A percentile compares a stretch with the other conserved stretches of the same genome.
Evolutionary conservation across 2,329 filamentous ascomycete species (phyloP).

Genomic region (Fusarium pseudocircinatum): DNA sequence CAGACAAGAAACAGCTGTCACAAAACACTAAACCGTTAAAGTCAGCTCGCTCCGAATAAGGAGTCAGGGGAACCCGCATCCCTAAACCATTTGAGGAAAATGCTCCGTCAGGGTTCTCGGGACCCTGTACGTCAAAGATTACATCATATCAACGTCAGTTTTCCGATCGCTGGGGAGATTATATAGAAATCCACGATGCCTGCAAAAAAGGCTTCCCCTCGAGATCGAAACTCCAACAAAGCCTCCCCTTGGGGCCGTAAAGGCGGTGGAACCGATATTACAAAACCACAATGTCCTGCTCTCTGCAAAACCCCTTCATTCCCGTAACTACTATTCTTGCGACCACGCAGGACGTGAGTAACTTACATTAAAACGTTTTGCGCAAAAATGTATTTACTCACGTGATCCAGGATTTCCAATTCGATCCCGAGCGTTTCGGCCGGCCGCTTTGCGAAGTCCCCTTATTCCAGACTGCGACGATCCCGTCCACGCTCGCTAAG

Average conservation of each 20-base stretch:
- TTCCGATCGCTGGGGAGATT: background rate
- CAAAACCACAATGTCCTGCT: background rate
- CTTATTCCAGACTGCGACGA: conserved; percentile 1
- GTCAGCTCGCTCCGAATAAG: background rate
- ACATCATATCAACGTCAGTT: conserved; percentile 12
- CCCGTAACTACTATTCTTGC: background rate
- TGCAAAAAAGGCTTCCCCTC: background rate
- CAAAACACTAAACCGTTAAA: background rate
- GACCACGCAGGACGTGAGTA: conserved; percentile 5
- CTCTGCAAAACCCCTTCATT: background rate
- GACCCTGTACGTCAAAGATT: background rate
- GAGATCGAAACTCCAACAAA: background rate
- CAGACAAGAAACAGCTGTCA: background rate
- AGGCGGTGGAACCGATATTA: background rate
- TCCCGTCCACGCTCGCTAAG: background rate
- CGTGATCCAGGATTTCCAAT: background rate
- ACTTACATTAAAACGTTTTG: background rate
- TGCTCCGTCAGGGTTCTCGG: background rate
- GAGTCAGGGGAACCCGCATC: no score
- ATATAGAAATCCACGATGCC: conserved; percentile 9
- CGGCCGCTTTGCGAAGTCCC: conserved; percentile 5
- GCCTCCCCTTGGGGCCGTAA: background rate
- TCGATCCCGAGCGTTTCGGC: conserved; percentile 8
- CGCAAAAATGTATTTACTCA: background rate
- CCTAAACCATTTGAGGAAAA: background rate